Evolutionary conservation across 2,329 filamentous ascomycete genomes (phyloP), one percentile per base, ranked within the genome.

Genomic region (Clonostachys sp.): DNA sequence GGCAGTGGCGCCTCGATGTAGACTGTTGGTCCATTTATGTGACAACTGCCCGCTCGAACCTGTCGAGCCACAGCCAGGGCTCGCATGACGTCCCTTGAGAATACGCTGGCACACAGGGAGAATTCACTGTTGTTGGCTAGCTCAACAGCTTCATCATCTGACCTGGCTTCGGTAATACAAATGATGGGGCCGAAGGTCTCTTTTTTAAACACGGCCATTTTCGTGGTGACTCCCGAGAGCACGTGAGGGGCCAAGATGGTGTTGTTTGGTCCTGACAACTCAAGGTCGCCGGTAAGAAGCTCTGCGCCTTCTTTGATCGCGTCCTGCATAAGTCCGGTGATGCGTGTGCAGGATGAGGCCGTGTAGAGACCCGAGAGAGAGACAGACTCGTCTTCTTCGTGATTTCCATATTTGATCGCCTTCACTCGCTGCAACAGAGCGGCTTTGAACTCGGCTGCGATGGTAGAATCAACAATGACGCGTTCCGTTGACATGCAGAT

Each of bases 401-500:
- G 41, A 24, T 42, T 42, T 6, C 41, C 41, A 14, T 20, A 16
- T 10, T 14, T 14, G 41, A 42, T 20, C 18, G 16, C 13, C 3
- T 20, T 14, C 14, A 42, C 41, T 16, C 41, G 33, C 16, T 38
- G 20, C 12, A 38, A 42, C 12, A 53, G 34, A 4, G 16, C 24
- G 3, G 13, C n/a, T 34, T 42, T 35, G 46, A 59, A 57, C 12
- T 45, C 49, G 5, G 39, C 35, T 3, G 48, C 43, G 16, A 58
- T 45, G 34, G 50, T 53, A 45, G 57, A 53, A 49, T 67, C 61
- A 12, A 70, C 63, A 14, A 71, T 49, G 12, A 86, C 78, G 12
- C 81, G 75, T 60, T 87, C 84, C 0, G 84, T 87, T 6, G 77
- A 74, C 84, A 88, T 87, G 68, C 85, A 89, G 42, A 88, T 80